Evolutionary conservation across 2,329 filamentous ascomycete species (phyloP).

Genomic region (Nemania diffusa): DNA sequence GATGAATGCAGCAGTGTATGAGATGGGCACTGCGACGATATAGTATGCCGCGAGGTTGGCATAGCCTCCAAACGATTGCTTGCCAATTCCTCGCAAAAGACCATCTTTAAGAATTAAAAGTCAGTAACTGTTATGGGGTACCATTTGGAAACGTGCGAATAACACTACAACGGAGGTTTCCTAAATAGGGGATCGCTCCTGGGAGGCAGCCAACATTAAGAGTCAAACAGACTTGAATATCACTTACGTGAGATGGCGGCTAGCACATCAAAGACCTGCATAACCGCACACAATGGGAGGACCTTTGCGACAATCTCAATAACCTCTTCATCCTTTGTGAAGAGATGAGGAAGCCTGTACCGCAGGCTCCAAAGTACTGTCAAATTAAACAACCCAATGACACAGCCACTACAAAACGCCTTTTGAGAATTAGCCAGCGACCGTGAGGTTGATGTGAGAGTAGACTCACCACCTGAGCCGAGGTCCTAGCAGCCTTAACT

Average conservation of each 20-base stretch:
- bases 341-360: conserved; percentile 78
- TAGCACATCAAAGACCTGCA: conserved; percentile 89
- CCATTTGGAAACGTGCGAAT: background rate
- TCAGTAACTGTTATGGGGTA: background rate
- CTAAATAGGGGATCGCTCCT: too few species aligned
- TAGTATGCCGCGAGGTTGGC: conserved; percentile 91
- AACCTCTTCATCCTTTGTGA: conserved; percentile 78
- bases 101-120: conserved; percentile 60
- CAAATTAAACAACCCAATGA: conserved; percentile 84
- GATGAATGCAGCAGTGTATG: conserved; percentile 80
- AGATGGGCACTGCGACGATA: conserved; percentile 83
- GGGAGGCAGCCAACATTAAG: background rate
- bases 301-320: conserved; percentile 73
- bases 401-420: conserved; percentile 70
- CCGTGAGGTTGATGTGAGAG: conserved; percentile 4
- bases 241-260: conserved; percentile 72
- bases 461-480: conserved; percentile 75
- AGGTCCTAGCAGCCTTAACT: conserved; percentile 80
- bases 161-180: background rate
- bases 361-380: conserved; percentile 74
- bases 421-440: conserved; percentile 33
- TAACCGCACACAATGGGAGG: conserved; percentile 83
- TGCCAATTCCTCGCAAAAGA: conserved; percentile 84
- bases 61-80: conserved; percentile 90
- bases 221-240: background rate